Evolutionary conservation across 345 rosid species (phyloP), one percentile per base, ranked within the genome.

Genomic region (Anastatica hierochuntica): DNA sequence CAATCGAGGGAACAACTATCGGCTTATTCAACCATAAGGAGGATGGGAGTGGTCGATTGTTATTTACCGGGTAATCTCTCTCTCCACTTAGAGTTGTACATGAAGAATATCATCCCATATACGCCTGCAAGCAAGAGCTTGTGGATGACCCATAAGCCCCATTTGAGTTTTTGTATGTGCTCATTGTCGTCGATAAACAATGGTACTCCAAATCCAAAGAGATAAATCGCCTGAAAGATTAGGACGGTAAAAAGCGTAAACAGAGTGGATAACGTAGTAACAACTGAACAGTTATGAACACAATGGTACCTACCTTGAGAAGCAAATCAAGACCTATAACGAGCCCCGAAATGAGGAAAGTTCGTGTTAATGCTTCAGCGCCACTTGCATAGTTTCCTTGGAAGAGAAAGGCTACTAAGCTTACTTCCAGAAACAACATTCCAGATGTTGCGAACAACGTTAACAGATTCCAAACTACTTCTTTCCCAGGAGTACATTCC

Each of bases 331-430:
- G 71, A 57, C 82, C 90, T 26, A 94, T 79, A 59, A 88, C 58
- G 13, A 88, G 77, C 18, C 94, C 90, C 0, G 99, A 85, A 67
- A 94, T 60, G 33, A 77, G 78, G 67, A 94, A 88, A 4, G 95
- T 82, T 10, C 90, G 75, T 16, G 94, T 80, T 34, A 94, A 64
- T 46, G 95, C 90, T 62, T 85, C 88, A 68, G 80, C 52, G 3
- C 99, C 99, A 24, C 87, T 83, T 7, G 84, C 83, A 54, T 85
- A 77, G 79, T 85, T 87, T 59, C 98, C 98, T 73, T 90, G 92
- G 56, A 82, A 74, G 56, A 90, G 60, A 74, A 90, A 84, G 14
- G 98, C 96, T 62, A 87, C 74, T 83, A 90, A 78, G 76, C 98
- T 90, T 50, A 87, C 85, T 84, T 90, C 98, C 56, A 90, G 50